Conservation (phyloP, 2,329 filamentous ascomycete genomes). For the Plectosphaerella sp. region DNA sequence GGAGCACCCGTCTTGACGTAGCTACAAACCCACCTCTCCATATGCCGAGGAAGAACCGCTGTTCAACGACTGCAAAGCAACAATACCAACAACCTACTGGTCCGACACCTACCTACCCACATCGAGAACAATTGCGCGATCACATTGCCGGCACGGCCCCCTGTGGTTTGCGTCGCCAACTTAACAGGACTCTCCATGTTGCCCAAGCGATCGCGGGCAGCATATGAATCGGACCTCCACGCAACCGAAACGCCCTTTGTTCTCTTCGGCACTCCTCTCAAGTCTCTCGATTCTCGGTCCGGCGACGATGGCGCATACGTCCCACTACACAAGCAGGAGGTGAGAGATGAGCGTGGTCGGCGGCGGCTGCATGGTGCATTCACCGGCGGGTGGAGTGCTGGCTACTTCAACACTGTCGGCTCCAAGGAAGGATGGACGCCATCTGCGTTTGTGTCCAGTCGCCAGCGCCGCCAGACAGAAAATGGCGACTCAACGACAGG, state of each 20-base stretch:
- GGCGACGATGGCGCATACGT: constrained; percentile 91
- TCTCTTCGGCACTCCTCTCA: constrained; percentile 79
- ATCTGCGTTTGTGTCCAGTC: constrained; percentile 85
- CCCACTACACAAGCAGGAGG: constrained; percentile 97
- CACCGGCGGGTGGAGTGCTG: constrained; percentile 93
- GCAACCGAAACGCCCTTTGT: constrained; percentile 68
- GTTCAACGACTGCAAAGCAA: no score
- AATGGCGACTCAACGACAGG: constrained; percentile 46
- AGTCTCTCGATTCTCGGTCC: constrained; percentile 67
- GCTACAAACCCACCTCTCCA: no score
- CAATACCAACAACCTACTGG: no score
- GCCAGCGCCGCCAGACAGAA: constrained; percentile 62
- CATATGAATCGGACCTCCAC: constrained; percentile 72
- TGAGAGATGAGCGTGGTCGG: constrained; percentile 84
- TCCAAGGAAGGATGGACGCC: constrained; percentile 98
- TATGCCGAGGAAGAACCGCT: no score
- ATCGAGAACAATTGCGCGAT: no score
- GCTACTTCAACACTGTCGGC: constrained; percentile 97
- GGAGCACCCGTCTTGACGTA: no score
- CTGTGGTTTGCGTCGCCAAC: neutral
- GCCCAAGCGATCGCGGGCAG: constrained; percentile 72
- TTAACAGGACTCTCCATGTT: constrained; percentile 50
- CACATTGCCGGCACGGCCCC: no score
- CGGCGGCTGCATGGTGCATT: constrained; percentile 94
- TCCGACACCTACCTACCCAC: no score